These are phyloP conservation scores for Ophiocordyceps camponoti-saundersi DNA, from an alignment of 2,329 filamentous ascomycete species.

Conservation along the genomic window DNA sequence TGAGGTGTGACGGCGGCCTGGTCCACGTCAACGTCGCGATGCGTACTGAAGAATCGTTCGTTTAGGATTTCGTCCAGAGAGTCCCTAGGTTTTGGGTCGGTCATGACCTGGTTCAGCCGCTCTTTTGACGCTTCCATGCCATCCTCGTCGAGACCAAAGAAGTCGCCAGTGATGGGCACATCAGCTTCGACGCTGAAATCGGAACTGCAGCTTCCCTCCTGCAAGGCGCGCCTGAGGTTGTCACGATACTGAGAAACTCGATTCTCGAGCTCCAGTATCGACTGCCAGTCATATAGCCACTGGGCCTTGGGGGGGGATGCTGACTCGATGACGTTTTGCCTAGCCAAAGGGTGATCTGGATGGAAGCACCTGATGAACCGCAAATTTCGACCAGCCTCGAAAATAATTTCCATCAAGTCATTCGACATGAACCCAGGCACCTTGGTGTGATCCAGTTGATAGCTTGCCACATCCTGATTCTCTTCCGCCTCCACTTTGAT, in stretches of 20 bases:
- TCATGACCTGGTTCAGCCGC: conserved; percentile 18
- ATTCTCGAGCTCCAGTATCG: conserved; percentile 45
- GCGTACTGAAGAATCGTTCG: conserved; percentile 17
- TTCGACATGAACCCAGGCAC: conserved; percentile 56
- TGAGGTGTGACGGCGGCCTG: conserved; percentile 26
- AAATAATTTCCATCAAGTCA: conserved; percentile 55
- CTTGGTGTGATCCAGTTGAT: conserved; percentile 42
- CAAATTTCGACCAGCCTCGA: conserved; percentile 63
- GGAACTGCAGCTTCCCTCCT: conserved; percentile 2
- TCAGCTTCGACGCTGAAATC: conserved; percentile 1
- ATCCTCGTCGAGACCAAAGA: conserved; percentile 30
- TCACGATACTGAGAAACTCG: conserved; percentile 29
- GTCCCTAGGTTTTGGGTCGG: conserved; percentile 12
- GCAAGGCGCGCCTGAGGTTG: conserved; percentile 10
- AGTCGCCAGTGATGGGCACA: conserved; percentile 14
- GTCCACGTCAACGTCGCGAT: conserved; percentile 4
- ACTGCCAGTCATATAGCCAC: conserved; percentile 58
- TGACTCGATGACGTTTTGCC: conserved; percentile 25
- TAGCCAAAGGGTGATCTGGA: conserved; percentile 50
- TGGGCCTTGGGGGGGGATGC: conserved; percentile 38
- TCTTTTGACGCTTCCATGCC: conserved; percentile 35
- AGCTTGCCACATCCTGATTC: conserved; percentile 43
- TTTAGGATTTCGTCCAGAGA: conserved; percentile 22
- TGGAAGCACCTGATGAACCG: conserved; percentile 56
- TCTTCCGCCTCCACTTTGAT: conserved; percentile 38